Evolutionary conservation across 1,284 basidiomycete species (phyloP).

Genomic region (Microbotryum violaceum): DNA sequence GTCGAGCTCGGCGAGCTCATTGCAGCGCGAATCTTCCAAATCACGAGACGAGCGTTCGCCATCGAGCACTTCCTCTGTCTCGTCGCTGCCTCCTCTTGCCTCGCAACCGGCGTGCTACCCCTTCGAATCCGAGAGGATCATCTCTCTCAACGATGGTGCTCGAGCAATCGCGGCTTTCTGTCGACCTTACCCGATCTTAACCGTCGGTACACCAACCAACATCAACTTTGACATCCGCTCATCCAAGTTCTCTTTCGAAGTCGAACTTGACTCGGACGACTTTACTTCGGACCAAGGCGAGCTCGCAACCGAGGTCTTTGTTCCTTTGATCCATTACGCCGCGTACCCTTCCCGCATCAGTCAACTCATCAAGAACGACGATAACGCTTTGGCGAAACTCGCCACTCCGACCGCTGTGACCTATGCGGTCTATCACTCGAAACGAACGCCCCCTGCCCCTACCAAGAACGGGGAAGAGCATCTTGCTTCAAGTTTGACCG

Average conservation of each 20-base stretch:
- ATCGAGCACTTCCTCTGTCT: background rate
- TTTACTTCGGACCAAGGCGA: slow-evolving; percentile 34
- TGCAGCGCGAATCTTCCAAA: no score
- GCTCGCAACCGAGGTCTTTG: slow-evolving; percentile 39
- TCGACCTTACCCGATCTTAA: slow-evolving; percentile 67
- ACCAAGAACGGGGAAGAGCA: background rate
- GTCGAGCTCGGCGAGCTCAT: no score
- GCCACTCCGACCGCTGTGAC: slow-evolving; percentile 6
- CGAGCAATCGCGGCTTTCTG: slow-evolving; percentile 72
- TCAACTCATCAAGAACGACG: slow-evolving; percentile 15
- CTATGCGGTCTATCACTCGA: background rate
- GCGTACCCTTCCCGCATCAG: slow-evolving; percentile 38
- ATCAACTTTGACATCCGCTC: slow-evolving; percentile 70
- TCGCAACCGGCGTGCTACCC: slow-evolving; percentile 18
- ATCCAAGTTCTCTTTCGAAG: slow-evolving; percentile 58
- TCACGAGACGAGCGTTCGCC: background rate
- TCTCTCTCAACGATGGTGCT: slow-evolving; percentile 47
- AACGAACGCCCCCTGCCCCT: background rate
- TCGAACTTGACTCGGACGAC: slow-evolving; percentile 51
- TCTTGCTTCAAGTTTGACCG: no score
- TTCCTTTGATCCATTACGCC: slow-evolving; percentile 37
- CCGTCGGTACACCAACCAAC: slow-evolving; percentile 53
- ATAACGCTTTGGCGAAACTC: background rate
- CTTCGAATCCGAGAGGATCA: slow-evolving; percentile 26
- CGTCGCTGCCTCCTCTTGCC: slow-evolving; percentile 1